Evolutionary conservation across 2,329 filamentous ascomycete genomes (phyloP), one percentile per base, ranked within the genome.

Genomic region (Rhynchosporium graminicola): DNA sequence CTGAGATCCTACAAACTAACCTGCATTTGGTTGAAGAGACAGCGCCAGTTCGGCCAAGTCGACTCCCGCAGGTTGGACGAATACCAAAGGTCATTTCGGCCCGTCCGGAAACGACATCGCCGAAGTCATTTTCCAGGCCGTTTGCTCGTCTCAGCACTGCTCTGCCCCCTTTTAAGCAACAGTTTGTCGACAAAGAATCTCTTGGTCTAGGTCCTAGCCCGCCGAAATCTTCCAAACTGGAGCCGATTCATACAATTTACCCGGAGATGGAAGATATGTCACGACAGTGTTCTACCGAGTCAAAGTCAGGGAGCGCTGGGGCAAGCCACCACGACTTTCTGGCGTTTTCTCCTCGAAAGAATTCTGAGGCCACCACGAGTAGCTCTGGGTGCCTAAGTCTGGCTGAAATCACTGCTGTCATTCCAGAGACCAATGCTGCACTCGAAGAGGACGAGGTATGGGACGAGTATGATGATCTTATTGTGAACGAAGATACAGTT

Each of bases 401-500:
- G 66, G 80, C 82, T 12, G 83, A 83, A 5, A 85, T 87, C 3
- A 90, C 87, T 15, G 87, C 90, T 6, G 77, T 91, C 2, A 79
- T 90, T 28, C 89, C 89, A 0, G 77, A 80, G 3, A 80, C 84
- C 1, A 80, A 80, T 50, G 85, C 86, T 3, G 87, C 85, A 0
- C 81, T 88, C 57, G 94, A 96, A 76, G 90, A 96, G 67, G 94
- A 97, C 70, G 94, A 97, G 72, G 83, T 97, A 1, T 98, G 94
- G 94, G 88, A 93, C 63, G 94, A 98, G 76, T 97, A 96, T 72
- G 88, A 98, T 68, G 94, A 97, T 70, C 79, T 97, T 12, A 83
- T 97, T 59, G 90, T 90, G 58, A 87, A 91, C 10, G 82, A 81
- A 10, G 82, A 80, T 9, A 73, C 74, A 0, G 62, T 71, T 38